Percentiles rank a stretch among this genome's conserved stretches.
Evolutionary conservation across 2,329 filamentous ascomycete genomes (phyloP).

Genomic region (Periconia digitata): DNA sequence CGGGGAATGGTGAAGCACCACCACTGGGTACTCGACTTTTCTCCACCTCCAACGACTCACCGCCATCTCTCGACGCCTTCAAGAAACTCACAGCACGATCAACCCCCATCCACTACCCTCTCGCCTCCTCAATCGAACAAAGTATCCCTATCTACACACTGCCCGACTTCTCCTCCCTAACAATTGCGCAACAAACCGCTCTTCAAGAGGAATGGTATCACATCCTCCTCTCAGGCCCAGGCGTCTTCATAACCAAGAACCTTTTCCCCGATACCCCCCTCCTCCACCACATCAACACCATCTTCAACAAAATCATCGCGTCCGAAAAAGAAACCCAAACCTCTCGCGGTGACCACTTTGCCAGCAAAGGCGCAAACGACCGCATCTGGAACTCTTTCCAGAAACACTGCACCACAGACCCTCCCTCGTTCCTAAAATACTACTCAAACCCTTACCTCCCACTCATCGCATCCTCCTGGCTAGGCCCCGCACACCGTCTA

Average conservation of each 20-base stretch:
- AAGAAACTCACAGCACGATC: constrained; percentile 48
- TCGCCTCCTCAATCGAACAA: constrained; percentile 47
- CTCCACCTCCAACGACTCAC: constrained; percentile 22
- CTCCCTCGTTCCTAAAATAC: constrained; percentile 57
- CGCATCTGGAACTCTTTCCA: constrained; percentile 69
- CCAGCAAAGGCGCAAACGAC: constrained; percentile 56
- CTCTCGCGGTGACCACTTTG: constrained; percentile 67
- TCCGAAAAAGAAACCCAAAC: constrained; percentile 47
- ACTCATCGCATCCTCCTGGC: constrained; percentile 57
- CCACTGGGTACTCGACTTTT: constrained; percentile 29
- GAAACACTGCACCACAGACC: constrained; percentile 59
- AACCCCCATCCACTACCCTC: constrained; percentile 48
- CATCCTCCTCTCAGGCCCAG: constrained; percentile 58
- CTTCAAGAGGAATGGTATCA: constrained; percentile 65
- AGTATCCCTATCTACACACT: constrained; percentile 62
- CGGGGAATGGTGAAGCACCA: background rate
- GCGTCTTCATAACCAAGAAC: constrained; percentile 59
- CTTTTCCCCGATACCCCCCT: constrained; percentile 51
- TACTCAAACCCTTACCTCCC: constrained; percentile 63
- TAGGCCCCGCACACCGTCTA: constrained; percentile 62
- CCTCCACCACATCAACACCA: constrained; percentile 24
- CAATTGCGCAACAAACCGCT: constrained; percentile 29
- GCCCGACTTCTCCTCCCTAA: constrained; percentile 36
- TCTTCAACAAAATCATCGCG: constrained; percentile 41
- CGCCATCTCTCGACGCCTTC: constrained; percentile 49